phyloP scores from a whole-genome alignment of 2,329 filamentous ascomycete genomes.

The Geosmithia morbida region DNA sequence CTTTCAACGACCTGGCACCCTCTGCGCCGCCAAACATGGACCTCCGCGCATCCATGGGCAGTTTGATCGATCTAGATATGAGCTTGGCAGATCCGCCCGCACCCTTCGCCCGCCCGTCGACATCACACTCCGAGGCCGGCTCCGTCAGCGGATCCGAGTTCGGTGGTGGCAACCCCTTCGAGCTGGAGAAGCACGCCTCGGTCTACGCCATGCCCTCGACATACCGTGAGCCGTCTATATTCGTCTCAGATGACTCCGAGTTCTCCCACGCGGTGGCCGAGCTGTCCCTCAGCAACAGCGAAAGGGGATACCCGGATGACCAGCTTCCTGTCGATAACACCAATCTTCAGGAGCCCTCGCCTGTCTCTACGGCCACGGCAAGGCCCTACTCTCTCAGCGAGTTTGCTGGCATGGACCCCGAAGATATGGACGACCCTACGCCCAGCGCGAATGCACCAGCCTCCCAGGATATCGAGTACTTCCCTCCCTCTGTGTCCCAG shows the following conservation, averaged over 20 bases:
- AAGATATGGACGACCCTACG: constrained; percentile 7
- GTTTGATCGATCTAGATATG: constrained; percentile 41
- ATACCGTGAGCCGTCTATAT: constrained; percentile 42
- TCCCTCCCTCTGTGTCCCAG: constrained; percentile 6
- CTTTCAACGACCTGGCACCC: constrained; percentile 24
- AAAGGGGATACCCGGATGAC: constrained; percentile 5
- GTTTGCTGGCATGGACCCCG: constrained; percentile 24
- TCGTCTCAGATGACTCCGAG: constrained; percentile 44
- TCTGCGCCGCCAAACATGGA: constrained; percentile 16
- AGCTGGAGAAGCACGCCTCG: constrained; percentile 48
- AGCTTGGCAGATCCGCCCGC: constrained; percentile 34
- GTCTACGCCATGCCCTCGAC: constrained; percentile 28
- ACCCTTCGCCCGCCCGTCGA: constrained; percentile 39
- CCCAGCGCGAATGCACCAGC: neutral
- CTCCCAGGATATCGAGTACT: neutral
- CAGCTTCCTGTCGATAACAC: neutral
- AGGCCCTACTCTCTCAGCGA: constrained; percentile 23
- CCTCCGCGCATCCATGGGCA: constrained; percentile 27
- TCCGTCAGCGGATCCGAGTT: constrained; percentile 42
- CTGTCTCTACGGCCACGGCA: neutral
- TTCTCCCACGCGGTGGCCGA: constrained; percentile 23
- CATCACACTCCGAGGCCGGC: constrained; percentile 42
- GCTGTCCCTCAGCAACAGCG: constrained; percentile 10
- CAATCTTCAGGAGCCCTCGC: neutral
- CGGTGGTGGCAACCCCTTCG: constrained; percentile 42